These are phyloP conservation scores for Acer saccharum DNA, from an alignment of 345 rosid species.

Conservation along the genomic window DNA sequence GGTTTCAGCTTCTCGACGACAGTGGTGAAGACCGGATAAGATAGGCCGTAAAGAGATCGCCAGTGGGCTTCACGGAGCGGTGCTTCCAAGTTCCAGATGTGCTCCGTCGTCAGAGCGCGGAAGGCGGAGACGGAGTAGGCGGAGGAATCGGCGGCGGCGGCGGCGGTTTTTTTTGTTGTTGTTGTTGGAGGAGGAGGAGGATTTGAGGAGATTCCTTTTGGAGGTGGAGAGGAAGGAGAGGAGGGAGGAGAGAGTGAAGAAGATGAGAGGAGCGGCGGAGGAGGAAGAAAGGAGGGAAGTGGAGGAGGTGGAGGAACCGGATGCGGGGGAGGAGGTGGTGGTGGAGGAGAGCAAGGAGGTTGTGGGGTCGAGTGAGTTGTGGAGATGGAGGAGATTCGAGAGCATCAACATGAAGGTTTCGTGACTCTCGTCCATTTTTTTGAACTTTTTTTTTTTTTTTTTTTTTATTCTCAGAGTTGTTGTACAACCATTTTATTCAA, in stretches of 20 bases:
- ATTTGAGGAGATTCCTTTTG: slow-evolving; percentile 18
- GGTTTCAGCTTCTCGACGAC: slow-evolving; percentile 92
- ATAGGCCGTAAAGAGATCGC: slow-evolving; percentile 85
- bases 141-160: slow-evolving; percentile 44
- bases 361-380: slow-evolving; percentile 79
- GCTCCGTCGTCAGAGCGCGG: slow-evolving; percentile 89
- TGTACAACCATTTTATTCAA: too few species aligned
- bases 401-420: slow-evolving; percentile 79
- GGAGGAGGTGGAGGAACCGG: slow-evolving; percentile 35
- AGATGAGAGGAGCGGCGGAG: slow-evolving; percentile 57
- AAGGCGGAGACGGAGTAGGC: slow-evolving; percentile 81
- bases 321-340: slow-evolving; percentile 39
- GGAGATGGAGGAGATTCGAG: slow-evolving; percentile 91
- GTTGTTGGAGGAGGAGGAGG: slow-evolving; percentile 29
- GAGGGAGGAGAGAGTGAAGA: slow-evolving; percentile 59
- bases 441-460: too few species aligned
- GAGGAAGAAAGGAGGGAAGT: slow-evolving; percentile 53
- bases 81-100: slow-evolving; percentile 79
- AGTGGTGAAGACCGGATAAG: slow-evolving; percentile 86
- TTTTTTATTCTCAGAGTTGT: too few species aligned
- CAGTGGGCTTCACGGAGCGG: slow-evolving; percentile 91
- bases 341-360: slow-evolving; percentile 59
- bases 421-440: slow-evolving; percentile 54
- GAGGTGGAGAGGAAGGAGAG: slow-evolving; percentile 56
- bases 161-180: slow-evolving; percentile 14